Conservation (phyloP, 352 stramenopile species). For the Aphanomyces stellatus region DNA sequence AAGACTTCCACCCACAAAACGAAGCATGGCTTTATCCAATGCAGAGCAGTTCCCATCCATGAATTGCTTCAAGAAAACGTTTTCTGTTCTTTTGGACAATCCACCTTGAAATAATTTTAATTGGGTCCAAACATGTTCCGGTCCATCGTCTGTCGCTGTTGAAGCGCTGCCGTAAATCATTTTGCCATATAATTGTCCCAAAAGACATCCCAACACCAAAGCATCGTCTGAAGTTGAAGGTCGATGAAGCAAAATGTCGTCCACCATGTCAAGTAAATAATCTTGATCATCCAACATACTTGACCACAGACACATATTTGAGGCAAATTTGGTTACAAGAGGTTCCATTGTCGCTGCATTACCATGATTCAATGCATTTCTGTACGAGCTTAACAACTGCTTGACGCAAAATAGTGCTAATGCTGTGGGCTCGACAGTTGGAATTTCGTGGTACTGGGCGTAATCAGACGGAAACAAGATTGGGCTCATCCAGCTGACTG, state of each 20-base stretch:
- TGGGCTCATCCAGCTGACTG: not conserved
- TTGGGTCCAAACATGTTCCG: not conserved
- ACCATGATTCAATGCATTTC: not conserved
- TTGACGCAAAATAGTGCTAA: constrained; percentile 9
- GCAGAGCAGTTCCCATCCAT: not conserved
- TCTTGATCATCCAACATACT: constrained; percentile 1
- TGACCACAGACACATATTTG: constrained; percentile 8
- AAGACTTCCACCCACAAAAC: constrained; percentile 2
- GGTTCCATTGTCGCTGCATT: not conserved
- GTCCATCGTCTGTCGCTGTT: not conserved
- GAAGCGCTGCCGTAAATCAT: not conserved
- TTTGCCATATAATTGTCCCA: constrained; percentile 5
- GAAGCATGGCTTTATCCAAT: constrained; percentile 15
- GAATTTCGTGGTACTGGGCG: not conserved
- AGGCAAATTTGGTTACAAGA: not conserved
- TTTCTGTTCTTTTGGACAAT: not conserved
- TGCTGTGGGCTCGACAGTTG: not conserved
- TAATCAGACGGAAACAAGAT: constrained; percentile 2
- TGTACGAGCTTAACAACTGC: not conserved
- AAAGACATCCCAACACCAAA: not conserved
- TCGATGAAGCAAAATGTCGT: constrained; percentile 3
- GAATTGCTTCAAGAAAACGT: constrained; percentile 10
- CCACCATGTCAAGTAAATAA: constrained; percentile 2
- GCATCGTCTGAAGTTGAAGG: not conserved
- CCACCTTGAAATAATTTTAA: not conserved